phyloP scores from a whole-genome alignment of 805 yeast species.

The Candida tammaniensis region DNA sequence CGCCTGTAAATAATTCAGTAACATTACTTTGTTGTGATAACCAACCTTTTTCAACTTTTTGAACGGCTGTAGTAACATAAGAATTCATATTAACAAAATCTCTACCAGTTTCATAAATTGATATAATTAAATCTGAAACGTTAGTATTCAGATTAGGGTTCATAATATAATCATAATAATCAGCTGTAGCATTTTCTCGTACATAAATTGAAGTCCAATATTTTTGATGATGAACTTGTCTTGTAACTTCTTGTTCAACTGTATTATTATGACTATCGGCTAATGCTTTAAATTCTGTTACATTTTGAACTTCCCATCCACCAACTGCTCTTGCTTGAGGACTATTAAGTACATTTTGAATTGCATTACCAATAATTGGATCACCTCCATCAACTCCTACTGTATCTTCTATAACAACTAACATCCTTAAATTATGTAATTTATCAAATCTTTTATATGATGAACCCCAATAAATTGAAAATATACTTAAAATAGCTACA shows the following conservation, averaged over 20 bases:
- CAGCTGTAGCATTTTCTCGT: conserved; percentile 43
- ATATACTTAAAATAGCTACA: conserved; percentile 27
- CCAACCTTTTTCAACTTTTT: conserved; percentile 31
- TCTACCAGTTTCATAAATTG: conserved; percentile 60
- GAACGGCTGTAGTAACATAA: conserved; percentile 41
- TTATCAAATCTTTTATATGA: conserved; percentile 27
- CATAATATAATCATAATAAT: conserved; percentile 38
- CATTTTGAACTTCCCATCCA: conserved; percentile 35
- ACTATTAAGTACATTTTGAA: conserved; percentile 24
- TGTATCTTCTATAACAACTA: conserved; percentile 36
- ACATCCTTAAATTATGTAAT: conserved; percentile 29
- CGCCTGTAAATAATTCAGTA: conserved; percentile 15
- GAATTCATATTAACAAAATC: conserved; percentile 50
- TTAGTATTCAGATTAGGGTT: conserved; percentile 27
- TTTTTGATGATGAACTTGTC: conserved; percentile 49
- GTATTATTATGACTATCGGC: conserved; percentile 27
- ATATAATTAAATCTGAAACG: conserved; percentile 31
- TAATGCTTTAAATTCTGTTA: conserved; percentile 22
- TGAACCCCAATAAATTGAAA: conserved; percentile 44
- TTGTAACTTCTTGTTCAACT: conserved; percentile 36
- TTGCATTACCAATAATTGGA: conserved; percentile 51
- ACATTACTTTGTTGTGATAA: conserved; percentile 22
- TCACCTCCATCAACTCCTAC: conserved; percentile 17
- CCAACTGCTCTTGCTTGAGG: conserved; percentile 23
- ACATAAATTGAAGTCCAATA: conserved; percentile 67